A percentile compares a stretch with the other conserved stretches of the same genome.
These are phyloP conservation scores for Neospermospora avenae DNA, from an alignment of 2,329 filamentous ascomycete genomes.

Conservation along the genomic window DNA sequence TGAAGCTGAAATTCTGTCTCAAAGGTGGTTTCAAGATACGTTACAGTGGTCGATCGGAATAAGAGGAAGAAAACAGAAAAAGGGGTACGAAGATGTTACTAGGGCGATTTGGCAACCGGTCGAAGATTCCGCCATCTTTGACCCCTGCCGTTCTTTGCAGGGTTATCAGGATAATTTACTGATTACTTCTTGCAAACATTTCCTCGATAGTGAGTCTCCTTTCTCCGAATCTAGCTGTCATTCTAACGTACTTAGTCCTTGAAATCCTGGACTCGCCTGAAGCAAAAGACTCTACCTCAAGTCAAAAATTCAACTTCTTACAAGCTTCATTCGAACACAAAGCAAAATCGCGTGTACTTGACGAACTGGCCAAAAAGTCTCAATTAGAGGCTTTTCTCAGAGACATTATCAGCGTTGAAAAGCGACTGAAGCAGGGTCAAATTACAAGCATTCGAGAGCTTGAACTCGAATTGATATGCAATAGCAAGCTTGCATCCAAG, in stretches of 20 bases:
- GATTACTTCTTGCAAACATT: conserved; percentile 20
- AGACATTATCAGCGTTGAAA: conserved; percentile 23
- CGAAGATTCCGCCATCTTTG: conserved; percentile 6
- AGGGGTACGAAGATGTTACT: conserved; percentile 23
- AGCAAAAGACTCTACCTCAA: background rate
- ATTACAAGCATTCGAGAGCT: conserved; percentile 22
- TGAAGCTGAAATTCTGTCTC: conserved; percentile 19
- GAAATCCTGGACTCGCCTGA: conserved; percentile 15
- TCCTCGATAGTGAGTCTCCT: conserved; percentile 25
- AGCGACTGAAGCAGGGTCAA: conserved; percentile 16
- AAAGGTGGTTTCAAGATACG: conserved; percentile 27
- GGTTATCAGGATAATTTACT: conserved; percentile 12
- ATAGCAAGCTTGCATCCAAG: conserved; percentile 26
- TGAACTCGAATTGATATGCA: conserved; percentile 28
- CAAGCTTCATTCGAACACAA: conserved; percentile 19
- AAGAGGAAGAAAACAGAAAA: conserved; percentile 19
- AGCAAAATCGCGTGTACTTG: conserved; percentile 23
- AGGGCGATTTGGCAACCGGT: conserved; percentile 26
- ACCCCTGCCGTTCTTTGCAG: background rate
- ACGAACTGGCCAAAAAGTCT: conserved; percentile 21
- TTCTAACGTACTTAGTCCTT: conserved; percentile 19
- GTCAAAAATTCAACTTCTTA: conserved; percentile 9
- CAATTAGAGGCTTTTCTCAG: conserved; percentile 25
- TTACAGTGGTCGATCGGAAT: conserved; percentile 22
- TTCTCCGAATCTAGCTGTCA: background rate